Evolutionary conservation across 2,329 filamentous ascomycete species (phyloP), one percentile per base, ranked within the genome.

Genomic region (Verticillium albo-atrum): DNA sequence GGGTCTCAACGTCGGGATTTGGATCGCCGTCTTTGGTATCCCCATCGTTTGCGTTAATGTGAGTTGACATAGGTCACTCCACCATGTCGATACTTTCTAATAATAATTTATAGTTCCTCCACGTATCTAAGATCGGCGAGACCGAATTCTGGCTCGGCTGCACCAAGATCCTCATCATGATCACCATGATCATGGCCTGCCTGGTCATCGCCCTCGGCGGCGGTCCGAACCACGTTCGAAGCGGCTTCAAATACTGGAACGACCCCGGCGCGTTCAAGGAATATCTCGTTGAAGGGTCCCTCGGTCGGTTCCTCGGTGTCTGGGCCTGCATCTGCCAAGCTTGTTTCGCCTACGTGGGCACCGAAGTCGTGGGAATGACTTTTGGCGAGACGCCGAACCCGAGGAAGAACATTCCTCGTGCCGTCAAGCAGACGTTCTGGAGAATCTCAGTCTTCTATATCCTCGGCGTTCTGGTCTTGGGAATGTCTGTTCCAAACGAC

Each of bases 291-390:
- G 64, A 71, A 15, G 76, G 75, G 4, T 47, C 61, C 1, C 67
- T 64, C 0, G 76, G 75, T 14, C 67, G 69, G n/a, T 79, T 80
- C 51, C 68, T 79, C 6, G 75, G 75, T 4, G 70, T 74, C 25
- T 75, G 75, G 72, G 71, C 71, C 3, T 72, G 70, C 28, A 65
- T 76, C 26, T 71, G 73, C 54, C 70, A 74, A 56, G 72, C 75
- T 2, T 73, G 71, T 9, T 78, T 77, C 50, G 72, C 72, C 12
- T 77, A 75, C 50, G 68, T 72, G 32, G 89, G 89, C 61, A 90
- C 89, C 2, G 89, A 92, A 68, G 77, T 91, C 52, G 87, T 92
- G 56, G 89, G 89, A 74, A 88, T 92, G 17, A 92, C 89, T 0
- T 88, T 91, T 28, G 89, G 88, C 3, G 68, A 69, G 58, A 63